Evolutionary conservation across 108 stramenopile species (phyloP), one percentile per base, ranked within the genome.

Genomic region (Schizochytrium sp.): DNA sequence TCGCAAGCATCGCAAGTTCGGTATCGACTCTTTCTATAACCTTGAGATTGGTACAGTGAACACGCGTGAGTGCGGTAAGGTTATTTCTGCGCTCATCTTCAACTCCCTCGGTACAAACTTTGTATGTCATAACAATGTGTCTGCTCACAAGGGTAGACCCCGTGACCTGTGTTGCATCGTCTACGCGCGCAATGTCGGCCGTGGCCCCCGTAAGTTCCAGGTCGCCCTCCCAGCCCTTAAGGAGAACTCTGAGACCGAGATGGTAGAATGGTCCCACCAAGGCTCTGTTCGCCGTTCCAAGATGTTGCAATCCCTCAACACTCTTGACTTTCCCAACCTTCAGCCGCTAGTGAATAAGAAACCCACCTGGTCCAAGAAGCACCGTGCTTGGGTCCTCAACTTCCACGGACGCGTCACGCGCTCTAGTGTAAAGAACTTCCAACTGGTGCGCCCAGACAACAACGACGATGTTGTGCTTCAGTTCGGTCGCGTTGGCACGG

Each of bases 171-270:
- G 96, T 41, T 94, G 87, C 56, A 92, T 97, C 56, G 46, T 96
- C 44, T 97, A 97, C 90, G 89, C 94, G 42, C 88, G 88, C 19
- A 96, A 96, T 55, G 94, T 95, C 5, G 91, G 92, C 15, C 92
- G 96, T 55, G 97, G 97, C n/a, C 96, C 97, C 3, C 92, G 97
- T 72, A 96, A 96, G 89, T 96, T 97, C 94, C 95, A 96, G 88
- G 95, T 93, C 2, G 92, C 91, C 73, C 88, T 96, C 46, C 91
- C 91, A 56, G 93, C 91, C 57, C 59, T 83, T 38, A 83, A 83
- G 28, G 2, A 83, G 47, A 53, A 53, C 45, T 83, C 76, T 40
- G 76, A 83, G 76, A 83, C 53, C 45, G 76, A 83, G 76, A 47
- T 55, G 28, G 76, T 83, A 17, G 76, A 83, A 53, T 83, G 76